Percentiles rank a stretch among this genome's conserved stretches.
Evolutionary conservation across 768 basidiomycete species (phyloP).

Genomic region (Neoboletus magnificus): DNA sequence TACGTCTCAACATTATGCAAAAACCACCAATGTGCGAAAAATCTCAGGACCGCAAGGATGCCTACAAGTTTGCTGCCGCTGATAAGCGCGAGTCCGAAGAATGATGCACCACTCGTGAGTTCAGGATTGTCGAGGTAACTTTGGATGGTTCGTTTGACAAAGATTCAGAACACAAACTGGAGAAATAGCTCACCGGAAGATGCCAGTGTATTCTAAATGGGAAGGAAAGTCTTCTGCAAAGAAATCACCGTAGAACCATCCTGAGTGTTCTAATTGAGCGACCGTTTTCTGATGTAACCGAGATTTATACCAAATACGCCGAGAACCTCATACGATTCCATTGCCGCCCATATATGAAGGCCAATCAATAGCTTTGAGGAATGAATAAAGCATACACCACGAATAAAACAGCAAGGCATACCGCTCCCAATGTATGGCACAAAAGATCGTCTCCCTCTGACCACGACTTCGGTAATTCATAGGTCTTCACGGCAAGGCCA

Average conservation of each 20-base stretch:
- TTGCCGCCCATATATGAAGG: conserved; percentile 88
- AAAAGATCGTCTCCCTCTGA: conserved; percentile 82
- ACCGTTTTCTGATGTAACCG: background rate
- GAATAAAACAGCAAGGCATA: conserved; percentile 38
- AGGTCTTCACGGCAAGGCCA: conserved; percentile 88
- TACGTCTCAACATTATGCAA: conserved; percentile 88
- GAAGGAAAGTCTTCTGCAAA: conserved; percentile 93
- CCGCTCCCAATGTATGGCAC: conserved; percentile 83
- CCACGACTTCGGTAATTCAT: conserved; percentile 80
- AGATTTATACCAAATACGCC: conserved; percentile 76
- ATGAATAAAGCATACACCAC: conserved; percentile 2
- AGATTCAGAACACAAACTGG: background rate
- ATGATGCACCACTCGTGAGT: conserved; percentile 91
- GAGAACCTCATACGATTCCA: conserved; percentile 88
- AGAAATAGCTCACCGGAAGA: conserved; percentile 67
- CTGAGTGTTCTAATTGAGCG: conserved; percentile 35
- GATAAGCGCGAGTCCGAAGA: conserved; percentile 90
- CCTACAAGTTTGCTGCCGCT: conserved; percentile 93
- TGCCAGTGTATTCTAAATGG: conserved; percentile 91
- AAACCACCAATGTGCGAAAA: conserved; percentile 96
- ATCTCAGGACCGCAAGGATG: conserved; percentile 75
- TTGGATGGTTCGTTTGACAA: background rate
- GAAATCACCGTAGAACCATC: conserved; percentile 99
- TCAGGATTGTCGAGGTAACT: conserved; percentile 95
- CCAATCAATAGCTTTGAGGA: conserved; percentile 69